Percentiles rank a stretch among this genome's conserved stretches.
These are phyloP conservation scores for Nissolia schottii DNA, from an alignment of 306 rosid species.

Conservation along the genomic window DNA sequence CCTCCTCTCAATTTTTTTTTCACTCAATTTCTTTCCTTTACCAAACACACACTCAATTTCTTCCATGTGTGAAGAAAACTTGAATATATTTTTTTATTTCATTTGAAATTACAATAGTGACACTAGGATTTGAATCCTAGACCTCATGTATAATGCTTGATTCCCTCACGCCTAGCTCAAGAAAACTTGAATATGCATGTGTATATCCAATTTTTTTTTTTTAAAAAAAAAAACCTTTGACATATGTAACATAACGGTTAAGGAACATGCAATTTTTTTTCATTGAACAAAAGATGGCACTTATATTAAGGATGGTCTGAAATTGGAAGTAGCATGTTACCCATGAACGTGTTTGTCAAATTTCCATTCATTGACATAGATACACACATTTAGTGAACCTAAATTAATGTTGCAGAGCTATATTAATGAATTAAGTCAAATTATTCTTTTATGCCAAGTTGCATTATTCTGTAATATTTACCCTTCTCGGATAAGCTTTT, in stretches of 20 bases:
- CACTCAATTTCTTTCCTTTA: too few relatives aligned
- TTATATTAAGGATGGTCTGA: neutral
- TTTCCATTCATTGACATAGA: neutral
- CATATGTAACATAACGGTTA: neutral
- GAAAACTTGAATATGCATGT: too few relatives aligned
- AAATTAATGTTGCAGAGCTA: constrained; percentile 13
- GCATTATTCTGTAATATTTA: constrained; percentile 14
- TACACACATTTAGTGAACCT: constrained; percentile 1
- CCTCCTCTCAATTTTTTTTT: too few relatives aligned
- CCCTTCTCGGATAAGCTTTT: neutral
- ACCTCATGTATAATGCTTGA: too few relatives aligned
- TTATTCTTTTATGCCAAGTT: constrained; percentile 12
- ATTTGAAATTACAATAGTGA: too few relatives aligned
- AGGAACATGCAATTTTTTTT: neutral
- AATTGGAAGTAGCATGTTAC: neutral
- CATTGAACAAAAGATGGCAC: neutral
- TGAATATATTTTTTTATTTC: too few relatives aligned
- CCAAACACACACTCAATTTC: too few relatives aligned
- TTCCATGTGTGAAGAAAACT: too few relatives aligned
- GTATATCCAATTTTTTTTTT: too few relatives aligned
- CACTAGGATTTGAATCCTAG: too few relatives aligned
- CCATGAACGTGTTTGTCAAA: neutral
- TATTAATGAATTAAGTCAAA: constrained; percentile 20
- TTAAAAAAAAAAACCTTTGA: neutral
- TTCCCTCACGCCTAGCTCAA: too few relatives aligned